Conservation (phyloP, 352 stramenopile species). For the Pythium rishiriense region DNA sequence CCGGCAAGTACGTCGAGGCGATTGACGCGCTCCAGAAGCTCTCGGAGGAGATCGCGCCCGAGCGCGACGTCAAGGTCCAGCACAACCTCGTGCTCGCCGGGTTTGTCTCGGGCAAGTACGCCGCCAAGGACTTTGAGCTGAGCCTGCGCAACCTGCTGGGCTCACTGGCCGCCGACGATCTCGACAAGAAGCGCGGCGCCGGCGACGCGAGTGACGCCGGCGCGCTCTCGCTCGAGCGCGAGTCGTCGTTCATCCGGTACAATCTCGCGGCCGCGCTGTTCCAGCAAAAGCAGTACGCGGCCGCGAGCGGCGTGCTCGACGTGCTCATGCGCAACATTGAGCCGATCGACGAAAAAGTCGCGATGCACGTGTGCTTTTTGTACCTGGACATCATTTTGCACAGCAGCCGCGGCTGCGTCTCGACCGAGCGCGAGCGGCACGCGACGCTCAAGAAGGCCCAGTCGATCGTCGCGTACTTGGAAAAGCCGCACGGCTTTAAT, state of each 20-base stretch:
- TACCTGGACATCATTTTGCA: constrained; percentile 92
- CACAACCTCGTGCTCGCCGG: constrained; percentile 81
- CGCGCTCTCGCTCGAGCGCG: constrained; percentile 75
- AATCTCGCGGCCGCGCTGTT: constrained; percentile 89
- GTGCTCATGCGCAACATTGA: constrained; percentile 89
- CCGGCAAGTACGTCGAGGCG: constrained; percentile 83
- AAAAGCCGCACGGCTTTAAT: constrained; percentile 91
- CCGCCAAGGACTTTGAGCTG: constrained; percentile 70
- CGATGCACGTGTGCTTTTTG: constrained; percentile 93
- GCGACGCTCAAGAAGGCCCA: constrained; percentile 84
- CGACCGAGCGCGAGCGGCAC: constrained; percentile 66
- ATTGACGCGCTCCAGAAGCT: constrained; percentile 85
- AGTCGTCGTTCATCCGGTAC: constrained; percentile 89
- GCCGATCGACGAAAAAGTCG: constrained; percentile 89
- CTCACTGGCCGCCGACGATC: constrained; percentile 32
- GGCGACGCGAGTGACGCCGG: constrained; percentile 11
- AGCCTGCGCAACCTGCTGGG: constrained; percentile 64
- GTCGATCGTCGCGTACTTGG: constrained; percentile 86
- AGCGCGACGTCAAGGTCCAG: constrained; percentile 81
- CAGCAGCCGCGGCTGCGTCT: constrained; percentile 83
- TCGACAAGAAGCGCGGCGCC: constrained; percentile 47
- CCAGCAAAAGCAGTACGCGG: constrained; percentile 89
- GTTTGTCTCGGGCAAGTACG: constrained; percentile 62
- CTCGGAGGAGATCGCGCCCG: constrained; percentile 72
- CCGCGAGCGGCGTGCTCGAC: constrained; percentile 83